Evolutionary conservation across 768 basidiomycete genomes (phyloP), one percentile per base, ranked within the genome.

Genomic region (Coprinopsis marcescibilis): DNA sequence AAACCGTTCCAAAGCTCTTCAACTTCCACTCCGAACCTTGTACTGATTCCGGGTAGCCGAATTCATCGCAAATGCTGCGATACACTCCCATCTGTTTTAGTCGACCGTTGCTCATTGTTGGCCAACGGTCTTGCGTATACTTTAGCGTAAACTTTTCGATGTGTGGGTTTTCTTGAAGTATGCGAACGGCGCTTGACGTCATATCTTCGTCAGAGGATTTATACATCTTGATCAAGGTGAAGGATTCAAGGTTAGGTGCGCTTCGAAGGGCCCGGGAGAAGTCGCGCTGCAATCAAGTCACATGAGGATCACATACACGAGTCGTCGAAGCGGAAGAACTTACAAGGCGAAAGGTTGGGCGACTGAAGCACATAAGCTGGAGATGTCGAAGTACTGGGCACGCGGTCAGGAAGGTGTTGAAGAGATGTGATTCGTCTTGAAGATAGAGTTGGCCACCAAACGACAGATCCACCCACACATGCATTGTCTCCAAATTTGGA

Each of bases 381-480:
- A 70, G 46, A 34, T 66, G 61, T 30, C 53, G 53, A 19, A 70
- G 51, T 7, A 50, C 55, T 21, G 65, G 68, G 43, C 65, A 64
- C 7, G 59, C 60, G 24, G 55, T 50, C 5, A 67, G 50, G 4
- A 70, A 43, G 10, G 56, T 53, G 27, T 46, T 53, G 40, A 70
- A 57, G 15, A 68, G 48, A 27, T 58, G 60, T 12, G 56, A 46
- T 29, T 65, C 64, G 40, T 66, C 65, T 32, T 59, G 56, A n/a
- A 55, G 19, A 26, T 51, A n/a, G 51, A 48, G 48, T 48, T 54
- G 52, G 14, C 53, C 53, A 44, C 57, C 55, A 37, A 68, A 65
- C 11, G 66, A 65, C n/a, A 68, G 55, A 39, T 68, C 66, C 24
- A 68, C 62, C 65, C 65, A 64, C 2, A 67, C 51, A 10, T 60